phyloP scores from a whole-genome alignment of 441 rosid species.

The Theobroma grandiflorum region DNA sequence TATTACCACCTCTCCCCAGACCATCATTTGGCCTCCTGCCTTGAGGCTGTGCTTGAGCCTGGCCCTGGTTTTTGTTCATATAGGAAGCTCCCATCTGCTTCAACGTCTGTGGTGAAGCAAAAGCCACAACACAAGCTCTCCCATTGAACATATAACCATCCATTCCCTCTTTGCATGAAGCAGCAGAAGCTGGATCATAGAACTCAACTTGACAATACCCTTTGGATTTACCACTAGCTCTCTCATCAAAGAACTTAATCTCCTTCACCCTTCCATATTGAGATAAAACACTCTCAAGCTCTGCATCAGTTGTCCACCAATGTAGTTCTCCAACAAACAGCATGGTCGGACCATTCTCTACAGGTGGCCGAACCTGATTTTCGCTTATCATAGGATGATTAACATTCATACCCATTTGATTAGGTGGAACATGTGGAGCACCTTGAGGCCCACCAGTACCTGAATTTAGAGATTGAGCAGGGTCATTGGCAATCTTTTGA shows the following conservation, averaged over 20 bases:
- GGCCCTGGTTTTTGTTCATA: constrained; percentile 67
- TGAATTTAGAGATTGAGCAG: constrained; percentile 54
- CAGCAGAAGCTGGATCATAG: constrained; percentile 70
- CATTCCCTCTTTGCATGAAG: constrained; percentile 96
- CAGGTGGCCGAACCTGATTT: constrained; percentile 65
- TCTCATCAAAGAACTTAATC: constrained; percentile 90
- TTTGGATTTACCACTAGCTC: constrained; percentile 94
- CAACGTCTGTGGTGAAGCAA: constrained; percentile 88
- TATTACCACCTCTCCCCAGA: constrained; percentile 67
- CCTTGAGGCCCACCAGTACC: constrained; percentile 51
- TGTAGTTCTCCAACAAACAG: constrained; percentile 93
- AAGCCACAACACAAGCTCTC: constrained; percentile 91
- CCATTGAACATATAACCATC: constrained; percentile 83
- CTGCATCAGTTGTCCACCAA: constrained; percentile 99
- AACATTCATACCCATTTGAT: constrained; percentile 58
- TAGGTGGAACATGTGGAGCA: constrained; percentile 53
- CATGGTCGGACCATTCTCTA: constrained; percentile 85
- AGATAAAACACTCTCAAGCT: constrained; percentile 79
- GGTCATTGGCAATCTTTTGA: constrained; percentile 54
- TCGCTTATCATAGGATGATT: constrained; percentile 56
- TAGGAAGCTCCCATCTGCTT: constrained; percentile 84
- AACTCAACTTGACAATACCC: constrained; percentile 96
- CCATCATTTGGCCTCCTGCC: constrained; percentile 79
- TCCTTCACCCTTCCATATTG: constrained; percentile 91
- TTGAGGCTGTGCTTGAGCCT: constrained; percentile 66